These are phyloP conservation scores for Selaginella moellendorffii DNA, from an alignment of 75 land plant genomes.

Conservation along the genomic window DNA sequence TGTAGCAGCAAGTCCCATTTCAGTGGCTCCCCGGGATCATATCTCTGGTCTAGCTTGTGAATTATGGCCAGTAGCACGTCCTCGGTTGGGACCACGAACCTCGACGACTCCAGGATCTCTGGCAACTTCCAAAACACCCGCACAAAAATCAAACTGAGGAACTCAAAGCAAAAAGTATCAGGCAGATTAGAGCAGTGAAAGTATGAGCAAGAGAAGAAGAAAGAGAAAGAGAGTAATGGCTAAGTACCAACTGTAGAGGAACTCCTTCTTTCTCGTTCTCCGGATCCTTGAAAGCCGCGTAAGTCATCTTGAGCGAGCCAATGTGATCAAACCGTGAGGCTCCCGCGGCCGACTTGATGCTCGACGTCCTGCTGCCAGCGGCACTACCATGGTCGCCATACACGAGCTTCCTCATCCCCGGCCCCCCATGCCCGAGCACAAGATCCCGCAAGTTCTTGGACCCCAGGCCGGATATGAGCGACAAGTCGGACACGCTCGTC, in stretches of 20 bases:
- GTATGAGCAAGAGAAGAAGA: not conserved
- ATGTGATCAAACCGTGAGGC: conserved; percentile 20
- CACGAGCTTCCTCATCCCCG: not conserved
- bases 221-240: not conserved
- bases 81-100: conserved; percentile 13
- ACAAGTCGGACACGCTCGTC: not conserved
- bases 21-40: conserved; percentile 9
- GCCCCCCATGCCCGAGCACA: not conserved
- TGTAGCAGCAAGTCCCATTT: conserved; percentile 10
- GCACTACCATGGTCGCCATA: not conserved
- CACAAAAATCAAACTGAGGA: too few relatives aligned
- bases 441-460: not conserved
- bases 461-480: not conserved
- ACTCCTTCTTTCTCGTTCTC: conserved; percentile 20
- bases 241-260: conserved; percentile 22
- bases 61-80: conserved; percentile 10
- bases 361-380: not conserved
- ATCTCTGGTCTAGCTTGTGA: conserved; percentile 8
- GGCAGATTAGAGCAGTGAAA: too few relatives aligned
- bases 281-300: conserved; percentile 18
- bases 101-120: conserved; percentile 15
- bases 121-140: conserved; percentile 14
- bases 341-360: not conserved
- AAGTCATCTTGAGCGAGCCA: conserved; percentile 24
- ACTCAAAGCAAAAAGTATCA: too few relatives aligned